These are phyloP conservation scores for Sporothrix luriei DNA, from an alignment of 2,329 filamentous ascomycete genomes.

Conservation along the genomic window DNA sequence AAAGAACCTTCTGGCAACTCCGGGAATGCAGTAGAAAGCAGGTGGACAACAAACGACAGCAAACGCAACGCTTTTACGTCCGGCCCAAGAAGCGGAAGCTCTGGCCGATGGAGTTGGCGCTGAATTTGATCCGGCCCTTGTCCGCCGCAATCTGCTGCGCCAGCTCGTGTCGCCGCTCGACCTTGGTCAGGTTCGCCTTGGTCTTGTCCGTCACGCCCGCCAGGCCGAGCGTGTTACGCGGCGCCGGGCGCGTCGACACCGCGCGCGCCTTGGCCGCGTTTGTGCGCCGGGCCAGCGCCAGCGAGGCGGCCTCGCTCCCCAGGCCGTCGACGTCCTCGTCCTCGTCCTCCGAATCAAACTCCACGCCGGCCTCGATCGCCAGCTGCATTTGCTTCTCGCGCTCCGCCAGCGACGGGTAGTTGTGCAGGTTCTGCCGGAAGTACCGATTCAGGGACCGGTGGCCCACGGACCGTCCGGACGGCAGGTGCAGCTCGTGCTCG, in stretches of 20 bases:
- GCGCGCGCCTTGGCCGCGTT: conserved; percentile 15
- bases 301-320: neutral
- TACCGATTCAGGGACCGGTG: conserved; percentile 87
- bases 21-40: neutral
- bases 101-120: conserved; percentile 35
- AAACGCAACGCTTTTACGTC: neutral
- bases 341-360: conserved; percentile 26
- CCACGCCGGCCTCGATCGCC: conserved; percentile 34
- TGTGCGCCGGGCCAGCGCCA: conserved; percentile 5
- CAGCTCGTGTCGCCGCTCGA: conserved; percentile 31
- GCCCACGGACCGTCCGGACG: conserved; percentile 83
- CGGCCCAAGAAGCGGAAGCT: conserved; percentile 35
- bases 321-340: neutral
- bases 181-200: conserved; percentile 28
- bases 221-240: conserved; percentile 33
- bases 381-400: conserved; percentile 33
- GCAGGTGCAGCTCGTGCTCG: conserved; percentile 91
- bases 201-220: conserved; percentile 33
- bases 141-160: conserved; percentile 27
- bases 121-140: conserved; percentile 33
- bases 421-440: conserved; percentile 88
- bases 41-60: neutral
- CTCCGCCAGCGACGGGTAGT: conserved; percentile 78
- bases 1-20: neutral
- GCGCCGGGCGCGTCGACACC: conserved; percentile 29